Percentiles rank a stretch among this genome's conserved stretches.
These are phyloP conservation scores for Calycina marina DNA, from an alignment of 2,329 filamentous ascomycete species.

Conservation along the genomic window DNA sequence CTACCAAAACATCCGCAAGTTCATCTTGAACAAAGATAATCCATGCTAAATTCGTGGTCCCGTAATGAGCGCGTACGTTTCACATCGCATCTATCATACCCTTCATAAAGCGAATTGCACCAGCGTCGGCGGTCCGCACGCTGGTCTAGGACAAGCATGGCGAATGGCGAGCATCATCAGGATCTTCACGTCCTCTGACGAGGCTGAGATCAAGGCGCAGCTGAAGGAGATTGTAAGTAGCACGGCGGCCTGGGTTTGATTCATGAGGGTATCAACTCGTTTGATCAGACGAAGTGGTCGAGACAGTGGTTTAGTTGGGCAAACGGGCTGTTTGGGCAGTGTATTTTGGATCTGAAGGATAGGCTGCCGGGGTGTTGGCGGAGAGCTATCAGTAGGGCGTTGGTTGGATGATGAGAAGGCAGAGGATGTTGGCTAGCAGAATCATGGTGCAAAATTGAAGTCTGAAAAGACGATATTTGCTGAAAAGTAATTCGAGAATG, in stretches of 20 bases:
- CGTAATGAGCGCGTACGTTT: conserved; percentile 39
- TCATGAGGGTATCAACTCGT: conserved; percentile 33
- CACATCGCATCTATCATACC: background rate
- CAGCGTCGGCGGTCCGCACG: conserved; percentile 54
- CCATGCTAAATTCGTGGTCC: conserved; percentile 51
- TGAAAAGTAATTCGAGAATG: too few species aligned
- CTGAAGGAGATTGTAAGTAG: conserved; percentile 17
- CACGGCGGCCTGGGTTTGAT: conserved; percentile 27
- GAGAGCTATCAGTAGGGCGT: too few species aligned
- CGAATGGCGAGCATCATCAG: conserved; percentile 41
- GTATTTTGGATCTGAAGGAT: conserved; percentile 58
- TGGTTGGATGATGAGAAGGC: too few species aligned
- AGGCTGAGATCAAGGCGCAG: conserved; percentile 20
- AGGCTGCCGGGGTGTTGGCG: too few species aligned
- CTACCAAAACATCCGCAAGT: conserved; percentile 67
- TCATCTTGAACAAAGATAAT: conserved; percentile 62
- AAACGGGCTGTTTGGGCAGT: conserved; percentile 77
- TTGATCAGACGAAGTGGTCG: conserved; percentile 27
- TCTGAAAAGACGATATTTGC: too few species aligned
- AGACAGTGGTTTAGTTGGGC: conserved; percentile 65
- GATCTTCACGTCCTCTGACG: conserved; percentile 31
- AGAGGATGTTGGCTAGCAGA: too few species aligned
- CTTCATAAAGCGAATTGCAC: conserved; percentile 51
- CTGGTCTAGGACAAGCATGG: conserved; percentile 43
- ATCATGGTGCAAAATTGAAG: too few species aligned